Evolutionary conservation across 169 alveolate genomes (phyloP), one percentile per base, ranked within the genome.

Genomic region (Plasmodium falciparum): DNA sequence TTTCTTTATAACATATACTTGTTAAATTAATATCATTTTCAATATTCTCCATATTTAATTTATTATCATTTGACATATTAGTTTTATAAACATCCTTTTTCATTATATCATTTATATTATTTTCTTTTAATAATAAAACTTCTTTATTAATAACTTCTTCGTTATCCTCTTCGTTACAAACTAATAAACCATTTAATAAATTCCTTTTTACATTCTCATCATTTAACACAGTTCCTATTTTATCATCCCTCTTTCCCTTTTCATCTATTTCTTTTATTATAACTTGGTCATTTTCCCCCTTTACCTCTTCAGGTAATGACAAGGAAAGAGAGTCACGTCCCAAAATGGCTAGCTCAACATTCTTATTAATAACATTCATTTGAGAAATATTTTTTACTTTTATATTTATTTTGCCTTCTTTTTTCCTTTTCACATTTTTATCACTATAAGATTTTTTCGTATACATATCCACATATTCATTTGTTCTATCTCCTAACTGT

Each of bases 91-190:
- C 69, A 17, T 49, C 56, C 69, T 20, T 54, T 62, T 73, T 69
- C 17, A 15, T 54, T 12, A 13, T 54, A 29, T 43, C 33, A 73
- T 52, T 15, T 12, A 62, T 17, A 62, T n/a, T 73, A 26, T 17
- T 17, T 12, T 62, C 13, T 62, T 62, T 43, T 17, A 62, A 15
- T 39, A 17, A 20, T 39, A 17, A 20, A 24, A 67, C 83, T 29
- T 56, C 2, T 47, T 56, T 69, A 1, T 9, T 33, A 7, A 67
- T 22, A 13, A 80, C 11, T n/a, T 71, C 22, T 24, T 15, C 56
- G 17, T 43, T 69, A 11, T 49, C 72, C 33, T 61, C 59, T 47
- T 52, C n/a, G 49, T 80, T 69, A 63, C 33, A 13, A 4, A 33
- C 6, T 1, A 33, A 33, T 33, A 33, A 33, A 45, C 43, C 63